Percentiles rank a stretch among this genome's conserved stretches.
These are phyloP conservation scores for Penicillium sp. DNA, from an alignment of 2,329 filamentous ascomycete genomes.

Conservation along the genomic window DNA sequence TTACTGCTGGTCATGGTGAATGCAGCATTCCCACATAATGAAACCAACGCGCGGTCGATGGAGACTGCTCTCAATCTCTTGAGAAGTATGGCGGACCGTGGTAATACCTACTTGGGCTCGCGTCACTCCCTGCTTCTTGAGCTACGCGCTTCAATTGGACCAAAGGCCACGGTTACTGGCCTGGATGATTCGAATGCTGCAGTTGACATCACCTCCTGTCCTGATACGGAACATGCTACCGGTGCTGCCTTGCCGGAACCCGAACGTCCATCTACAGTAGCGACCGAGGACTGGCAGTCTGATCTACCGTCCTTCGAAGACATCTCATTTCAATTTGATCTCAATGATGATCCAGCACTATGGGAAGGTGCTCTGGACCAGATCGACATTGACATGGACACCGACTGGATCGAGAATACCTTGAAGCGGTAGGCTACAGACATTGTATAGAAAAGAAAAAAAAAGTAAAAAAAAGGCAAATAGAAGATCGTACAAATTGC, in stretches of 20 bases:
- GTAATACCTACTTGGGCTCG: conserved; percentile 55
- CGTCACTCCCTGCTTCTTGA: conserved; percentile 45
- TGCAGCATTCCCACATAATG: conserved; percentile 54
- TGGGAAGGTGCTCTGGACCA: conserved; percentile 49
- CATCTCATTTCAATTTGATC: conserved; percentile 40
- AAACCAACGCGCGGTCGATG: conserved; percentile 51
- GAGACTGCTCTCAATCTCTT: conserved; percentile 53
- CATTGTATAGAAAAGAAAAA: too few species aligned
- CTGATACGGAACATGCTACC: conserved; percentile 20
- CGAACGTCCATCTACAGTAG: neutral
- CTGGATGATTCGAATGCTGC: conserved; percentile 2
- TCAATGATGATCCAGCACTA: conserved; percentile 43
- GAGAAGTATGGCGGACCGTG: conserved; percentile 56
- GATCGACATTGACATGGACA: conserved; percentile 48
- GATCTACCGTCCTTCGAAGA: conserved; percentile 32
- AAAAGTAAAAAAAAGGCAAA: too few species aligned
- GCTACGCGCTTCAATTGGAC: conserved; percentile 36
- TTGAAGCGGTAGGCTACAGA: conserved; percentile 31
- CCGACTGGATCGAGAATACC: conserved; percentile 44
- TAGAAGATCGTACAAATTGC: neutral
- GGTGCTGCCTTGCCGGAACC: conserved; percentile 9
- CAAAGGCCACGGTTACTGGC: conserved; percentile 14
- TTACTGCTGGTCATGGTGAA: conserved; percentile 61
- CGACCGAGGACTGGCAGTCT: conserved; percentile 23
- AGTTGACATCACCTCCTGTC: conserved; percentile 15